These are phyloP conservation scores for Metarhizium sp. DNA, from an alignment of 2,329 filamentous ascomycete genomes.

Conservation along the genomic window DNA sequence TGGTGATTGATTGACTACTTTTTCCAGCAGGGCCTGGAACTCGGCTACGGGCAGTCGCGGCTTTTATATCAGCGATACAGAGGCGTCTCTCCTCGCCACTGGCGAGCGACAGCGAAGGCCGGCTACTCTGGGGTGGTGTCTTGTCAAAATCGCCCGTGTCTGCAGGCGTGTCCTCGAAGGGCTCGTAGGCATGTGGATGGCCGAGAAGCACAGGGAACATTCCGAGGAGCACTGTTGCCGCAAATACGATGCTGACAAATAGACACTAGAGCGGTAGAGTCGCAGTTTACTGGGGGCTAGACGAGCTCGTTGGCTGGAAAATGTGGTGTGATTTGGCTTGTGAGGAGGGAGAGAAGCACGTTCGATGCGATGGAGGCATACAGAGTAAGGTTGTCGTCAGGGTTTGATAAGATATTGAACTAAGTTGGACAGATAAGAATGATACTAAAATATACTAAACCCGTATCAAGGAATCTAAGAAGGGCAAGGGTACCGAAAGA, in stretches of 20 bases:
- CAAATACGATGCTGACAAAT: neutral
- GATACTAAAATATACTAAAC: neutral
- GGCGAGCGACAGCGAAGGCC: constrained; percentile 16
- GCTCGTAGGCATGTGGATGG: constrained; percentile 13
- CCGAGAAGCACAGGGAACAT: constrained; percentile 13
- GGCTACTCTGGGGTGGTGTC: constrained; percentile 22
- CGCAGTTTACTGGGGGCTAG: neutral
- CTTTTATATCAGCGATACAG: neutral
- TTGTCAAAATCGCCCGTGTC: constrained; percentile 20
- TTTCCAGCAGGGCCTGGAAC: neutral
- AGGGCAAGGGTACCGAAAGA: constrained; percentile 2
- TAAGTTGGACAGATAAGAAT: neutral
- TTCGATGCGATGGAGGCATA: neutral
- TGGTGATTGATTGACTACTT: neutral
- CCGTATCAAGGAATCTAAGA: neutral
- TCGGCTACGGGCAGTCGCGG: neutral
- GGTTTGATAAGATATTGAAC: neutral
- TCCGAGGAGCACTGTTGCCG: neutral
- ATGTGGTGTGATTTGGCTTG: neutral
- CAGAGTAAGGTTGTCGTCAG: neutral
- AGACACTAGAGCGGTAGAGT: neutral
- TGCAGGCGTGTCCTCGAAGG: constrained; percentile 10
- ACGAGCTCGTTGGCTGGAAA: neutral
- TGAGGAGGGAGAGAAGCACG: neutral
- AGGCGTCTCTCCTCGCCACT: neutral